phyloP scores from a whole-genome alignment of 139 green algal genomes.

The Haematococcus lacustris region DNA sequence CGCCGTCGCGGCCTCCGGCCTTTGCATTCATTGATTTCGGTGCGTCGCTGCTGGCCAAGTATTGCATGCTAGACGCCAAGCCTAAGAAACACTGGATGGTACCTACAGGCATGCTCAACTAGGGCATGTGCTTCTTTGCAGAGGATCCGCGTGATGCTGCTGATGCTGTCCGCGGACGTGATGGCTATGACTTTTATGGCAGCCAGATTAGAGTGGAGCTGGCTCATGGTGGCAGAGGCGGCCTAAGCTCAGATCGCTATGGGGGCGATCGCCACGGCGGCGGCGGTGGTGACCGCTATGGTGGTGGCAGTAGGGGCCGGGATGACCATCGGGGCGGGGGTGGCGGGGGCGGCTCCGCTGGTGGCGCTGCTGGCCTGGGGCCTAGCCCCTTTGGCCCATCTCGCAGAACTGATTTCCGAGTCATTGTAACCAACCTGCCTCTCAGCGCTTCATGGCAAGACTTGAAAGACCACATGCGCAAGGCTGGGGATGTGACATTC shows the following conservation, averaged over 20 bases:
- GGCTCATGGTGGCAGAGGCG: neutral
- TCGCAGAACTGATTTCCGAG: slow-evolving; percentile 51
- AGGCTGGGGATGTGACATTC: slow-evolving; percentile 52
- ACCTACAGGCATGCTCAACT: too few species aligned
- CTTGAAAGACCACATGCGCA: slow-evolving; percentile 86
- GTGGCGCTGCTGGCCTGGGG: too few species aligned
- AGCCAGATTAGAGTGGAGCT: slow-evolving; percentile 45
- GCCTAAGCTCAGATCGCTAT: neutral
- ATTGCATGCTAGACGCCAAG: too few species aligned
- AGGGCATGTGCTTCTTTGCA: too few species aligned
- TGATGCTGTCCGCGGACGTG: slow-evolving; percentile 73
- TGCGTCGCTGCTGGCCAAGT: too few species aligned
- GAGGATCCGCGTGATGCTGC: slow-evolving; percentile 64
- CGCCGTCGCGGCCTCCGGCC: slow-evolving; percentile 62
- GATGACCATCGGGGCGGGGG: slow-evolving; percentile 8
- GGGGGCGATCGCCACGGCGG: slow-evolving; percentile 16
- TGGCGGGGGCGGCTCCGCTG: too few species aligned
- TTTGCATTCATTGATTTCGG: slow-evolving; percentile 88
- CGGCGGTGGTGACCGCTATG: neutral
- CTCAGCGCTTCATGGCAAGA: slow-evolving; percentile 87
- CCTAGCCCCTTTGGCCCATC: slow-evolving; percentile 31
- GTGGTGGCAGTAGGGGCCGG: neutral
- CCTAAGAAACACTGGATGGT: too few species aligned
- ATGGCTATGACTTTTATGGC: slow-evolving; percentile 87
- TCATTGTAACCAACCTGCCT: slow-evolving; percentile 73